Conservation (phyloP, 2,329 filamentous ascomycete species). For the Fusarium odoratissimum region DNA sequence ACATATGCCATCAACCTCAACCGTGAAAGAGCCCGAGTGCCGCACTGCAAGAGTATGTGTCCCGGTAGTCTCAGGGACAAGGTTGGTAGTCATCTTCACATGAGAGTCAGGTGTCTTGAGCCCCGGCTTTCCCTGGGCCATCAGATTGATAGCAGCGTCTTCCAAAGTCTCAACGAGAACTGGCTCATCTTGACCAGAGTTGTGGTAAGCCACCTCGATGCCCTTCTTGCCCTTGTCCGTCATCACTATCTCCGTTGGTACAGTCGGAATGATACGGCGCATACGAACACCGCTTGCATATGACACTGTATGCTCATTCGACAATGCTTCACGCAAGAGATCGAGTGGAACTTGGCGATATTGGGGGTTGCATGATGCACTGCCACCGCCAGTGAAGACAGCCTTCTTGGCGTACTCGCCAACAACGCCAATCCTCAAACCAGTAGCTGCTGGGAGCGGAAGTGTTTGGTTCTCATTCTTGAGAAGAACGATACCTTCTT, state of each 20-base stretch:
- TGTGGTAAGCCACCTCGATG: background rate
- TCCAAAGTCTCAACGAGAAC: background rate
- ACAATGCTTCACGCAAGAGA: fast-evolving
- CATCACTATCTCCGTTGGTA: background rate
- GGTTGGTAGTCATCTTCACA: background rate
- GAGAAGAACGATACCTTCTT: conserved; percentile 20
- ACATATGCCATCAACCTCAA: fast-evolving
- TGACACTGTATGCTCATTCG: fast-evolving
- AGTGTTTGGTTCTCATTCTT: conserved; percentile 19
- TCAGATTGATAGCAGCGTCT: background rate
- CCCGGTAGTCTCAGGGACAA: background rate
- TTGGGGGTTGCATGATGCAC: background rate
- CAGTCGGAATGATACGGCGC: background rate
- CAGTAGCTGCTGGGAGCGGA: fast-evolving
- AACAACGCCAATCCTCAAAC: fast-evolving
- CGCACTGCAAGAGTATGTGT: background rate
- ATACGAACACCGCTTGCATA: background rate
- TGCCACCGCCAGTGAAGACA: background rate
- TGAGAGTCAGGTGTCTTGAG: fast-evolving
- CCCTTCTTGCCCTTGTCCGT: background rate
- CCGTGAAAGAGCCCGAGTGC: background rate
- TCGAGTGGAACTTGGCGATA: background rate
- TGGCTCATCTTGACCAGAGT: fast-evolving
- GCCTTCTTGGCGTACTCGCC: background rate
- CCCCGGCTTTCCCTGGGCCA: fast-evolving